These are phyloP conservation scores for Diaporthe ampelina DNA, from an alignment of 2,329 filamentous ascomycete species.

Conservation along the genomic window DNA sequence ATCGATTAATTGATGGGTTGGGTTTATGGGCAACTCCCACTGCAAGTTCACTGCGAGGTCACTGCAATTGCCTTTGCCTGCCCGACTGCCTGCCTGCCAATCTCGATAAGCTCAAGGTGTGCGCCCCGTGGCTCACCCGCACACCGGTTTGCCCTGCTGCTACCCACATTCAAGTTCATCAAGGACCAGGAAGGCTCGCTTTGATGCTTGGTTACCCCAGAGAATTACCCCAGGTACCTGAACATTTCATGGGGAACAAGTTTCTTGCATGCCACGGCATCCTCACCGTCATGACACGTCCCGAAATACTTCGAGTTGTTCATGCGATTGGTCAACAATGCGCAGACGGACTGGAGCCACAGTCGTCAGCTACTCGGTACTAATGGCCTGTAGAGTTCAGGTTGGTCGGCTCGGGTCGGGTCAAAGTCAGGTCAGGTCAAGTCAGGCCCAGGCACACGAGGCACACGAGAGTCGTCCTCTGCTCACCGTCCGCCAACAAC, in stretches of 20 bases:
- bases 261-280: background rate
- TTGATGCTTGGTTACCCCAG: constrained; percentile 7
- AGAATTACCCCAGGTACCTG: background rate
- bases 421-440: background rate
- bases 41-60: too few relatives aligned
- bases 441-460: background rate
- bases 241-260: background rate
- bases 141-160: constrained; percentile 25
- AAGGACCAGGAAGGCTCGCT: background rate
- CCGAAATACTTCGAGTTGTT: background rate
- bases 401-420: constrained; percentile 2
- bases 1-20: background rate
- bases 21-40: too few relatives aligned
- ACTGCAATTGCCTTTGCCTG: background rate
- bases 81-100: background rate
- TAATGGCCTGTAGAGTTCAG: too few relatives aligned
- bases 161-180: background rate
- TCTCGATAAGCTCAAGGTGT: constrained; percentile 31
- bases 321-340: constrained; percentile 5
- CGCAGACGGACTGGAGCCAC: background rate
- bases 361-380: background rate
- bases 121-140: background rate
- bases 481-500: too few relatives aligned
- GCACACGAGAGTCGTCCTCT: background rate
- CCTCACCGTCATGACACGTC: constrained; percentile 12